These are phyloP conservation scores for Hansenula sp. DNA, from an alignment of 1,139 yeast species.

Conservation along the genomic window DNA sequence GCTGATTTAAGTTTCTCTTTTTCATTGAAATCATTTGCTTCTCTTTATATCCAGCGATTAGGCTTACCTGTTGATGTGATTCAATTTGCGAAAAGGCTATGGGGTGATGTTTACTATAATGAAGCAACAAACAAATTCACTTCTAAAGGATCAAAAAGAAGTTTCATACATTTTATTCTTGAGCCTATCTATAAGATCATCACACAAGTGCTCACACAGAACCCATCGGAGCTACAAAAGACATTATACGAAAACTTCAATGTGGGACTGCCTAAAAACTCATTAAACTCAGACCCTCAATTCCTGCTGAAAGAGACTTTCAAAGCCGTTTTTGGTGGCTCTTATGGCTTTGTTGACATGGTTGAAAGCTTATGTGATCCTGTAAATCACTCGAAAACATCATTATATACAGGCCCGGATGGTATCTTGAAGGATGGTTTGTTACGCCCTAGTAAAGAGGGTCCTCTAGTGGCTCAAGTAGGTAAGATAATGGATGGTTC, in stretches of 20 bases:
- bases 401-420: conserved; percentile 12
- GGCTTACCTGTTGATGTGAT: conserved; percentile 33
- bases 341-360: conserved; percentile 53
- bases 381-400: conserved; percentile 14
- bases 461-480: conserved; percentile 53
- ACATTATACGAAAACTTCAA: conserved; percentile 46
- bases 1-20: conserved; percentile 60
- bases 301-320: conserved; percentile 55
- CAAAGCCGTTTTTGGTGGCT: conserved; percentile 47
- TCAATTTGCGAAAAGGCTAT: conserved; percentile 50
- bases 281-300: conserved; percentile 50
- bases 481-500: conserved; percentile 51
- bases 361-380: conserved; percentile 43
- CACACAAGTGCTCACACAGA: conserved; percentile 56
- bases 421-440: conserved; percentile 11
- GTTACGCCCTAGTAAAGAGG: conserved; percentile 24
- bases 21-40: conserved; percentile 61
- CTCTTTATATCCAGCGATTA: conserved; percentile 35
- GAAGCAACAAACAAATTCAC: conserved; percentile 42
- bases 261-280: conserved; percentile 35
- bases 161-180: conserved; percentile 68
- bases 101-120: conserved; percentile 74
- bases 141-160: conserved; percentile 33
- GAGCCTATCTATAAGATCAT: conserved; percentile 80
- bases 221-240: conserved; percentile 36